Percentiles rank a stretch among this genome's conserved stretches.
These are phyloP conservation scores for Blastocystis sp. DNA, from an alignment of 352 stramenopile genomes.

Conservation along the genomic window DNA sequence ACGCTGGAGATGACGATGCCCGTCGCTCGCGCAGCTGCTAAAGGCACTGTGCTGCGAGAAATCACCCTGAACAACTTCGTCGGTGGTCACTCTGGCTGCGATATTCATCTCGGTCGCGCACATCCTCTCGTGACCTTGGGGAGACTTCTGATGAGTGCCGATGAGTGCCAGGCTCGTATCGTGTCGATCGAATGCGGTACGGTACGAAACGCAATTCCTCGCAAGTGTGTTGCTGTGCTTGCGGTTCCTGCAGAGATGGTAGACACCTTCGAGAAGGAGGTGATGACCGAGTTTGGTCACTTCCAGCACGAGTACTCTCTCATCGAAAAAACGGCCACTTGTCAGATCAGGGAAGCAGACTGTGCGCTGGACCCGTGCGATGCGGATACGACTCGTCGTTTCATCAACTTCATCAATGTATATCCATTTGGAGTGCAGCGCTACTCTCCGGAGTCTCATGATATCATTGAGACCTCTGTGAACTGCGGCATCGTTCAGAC, in stretches of 20 bases:
- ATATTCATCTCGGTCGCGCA: slow-evolving; percentile 55
- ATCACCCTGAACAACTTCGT: slow-evolving; percentile 59
- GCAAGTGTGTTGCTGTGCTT: slow-evolving; percentile 53
- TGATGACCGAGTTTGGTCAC: slow-evolving; percentile 2
- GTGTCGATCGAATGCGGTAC: slow-evolving; percentile 58
- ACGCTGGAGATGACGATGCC: slow-evolving; percentile 59
- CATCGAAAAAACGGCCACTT: slow-evolving; percentile 52
- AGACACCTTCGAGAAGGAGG: neutral
- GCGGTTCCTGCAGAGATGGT: slow-evolving; percentile 37
- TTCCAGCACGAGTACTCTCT: slow-evolving; percentile 43
- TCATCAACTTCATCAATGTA: slow-evolving; percentile 54
- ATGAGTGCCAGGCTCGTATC: neutral
- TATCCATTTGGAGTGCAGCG: slow-evolving; percentile 60
- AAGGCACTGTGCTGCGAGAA: neutral
- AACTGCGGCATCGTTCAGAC: slow-evolving; percentile 57
- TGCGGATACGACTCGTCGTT: neutral
- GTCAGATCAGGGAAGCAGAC: neutral
- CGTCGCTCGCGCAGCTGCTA: neutral
- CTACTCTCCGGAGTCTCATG: slow-evolving; percentile 44
- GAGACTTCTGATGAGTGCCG: neutral
- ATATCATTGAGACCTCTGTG: slow-evolving; percentile 60
- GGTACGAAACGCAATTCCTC: slow-evolving; percentile 58
- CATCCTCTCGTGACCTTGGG: slow-evolving; percentile 44
- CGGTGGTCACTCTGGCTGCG: slow-evolving; percentile 50
- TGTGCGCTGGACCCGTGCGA: slow-evolving; percentile 3